Base-by-base conservation (phyloP, 2,329 filamentous ascomycete species). In the Colletotrichum sidae region DNA sequence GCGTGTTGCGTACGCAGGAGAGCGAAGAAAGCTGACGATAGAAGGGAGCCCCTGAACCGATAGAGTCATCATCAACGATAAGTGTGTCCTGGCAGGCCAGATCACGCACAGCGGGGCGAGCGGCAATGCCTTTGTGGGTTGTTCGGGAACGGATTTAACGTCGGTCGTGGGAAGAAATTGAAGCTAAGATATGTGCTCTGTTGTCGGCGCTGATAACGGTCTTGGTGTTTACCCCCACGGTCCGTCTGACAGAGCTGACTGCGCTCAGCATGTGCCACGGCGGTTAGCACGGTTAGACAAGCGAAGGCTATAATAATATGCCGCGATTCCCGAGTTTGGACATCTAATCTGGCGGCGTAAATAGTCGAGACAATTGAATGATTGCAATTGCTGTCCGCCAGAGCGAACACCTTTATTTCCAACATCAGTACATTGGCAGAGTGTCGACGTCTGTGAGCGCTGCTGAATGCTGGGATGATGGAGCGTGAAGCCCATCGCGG, bases 31-130 rank as follows among this genome's bases (percentile, higher is more conserved):
- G 8, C 15, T 35, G 69, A 35, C 58, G 10, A 58, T 52, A 15
- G 25, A 52, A 84, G 87, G 87, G 25, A 84, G 83, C 1, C 89
- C 90, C 0, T 89, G 90, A 41, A 78, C 90, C n/a, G 89, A 92
- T 73, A 86, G 90, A 55, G 86, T 92, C 59, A 75, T 92, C n/a
- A 88, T 92, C 79, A 90, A 87, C 72, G 80, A 72, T 0, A 68
- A 77, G 12, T 85, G 88, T 70, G 64, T 83, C 61, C 81, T 86
- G 53, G 90, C 88, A 8, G 89, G 88, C 39, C 79, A 85, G 35
- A 90, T 92, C 67, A 92, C 90, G 0, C 90, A 92, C 72, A 90
- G 87, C 11, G 90, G 90, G 15, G 90, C 90, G n/a, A 86, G 83
- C 55, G 88, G 88, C 44, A 88, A 92, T 73, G 80, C 84, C 76